Conservation (phyloP, 108 stramenopile species). For the Fragilaria crotonensis region DNA sequence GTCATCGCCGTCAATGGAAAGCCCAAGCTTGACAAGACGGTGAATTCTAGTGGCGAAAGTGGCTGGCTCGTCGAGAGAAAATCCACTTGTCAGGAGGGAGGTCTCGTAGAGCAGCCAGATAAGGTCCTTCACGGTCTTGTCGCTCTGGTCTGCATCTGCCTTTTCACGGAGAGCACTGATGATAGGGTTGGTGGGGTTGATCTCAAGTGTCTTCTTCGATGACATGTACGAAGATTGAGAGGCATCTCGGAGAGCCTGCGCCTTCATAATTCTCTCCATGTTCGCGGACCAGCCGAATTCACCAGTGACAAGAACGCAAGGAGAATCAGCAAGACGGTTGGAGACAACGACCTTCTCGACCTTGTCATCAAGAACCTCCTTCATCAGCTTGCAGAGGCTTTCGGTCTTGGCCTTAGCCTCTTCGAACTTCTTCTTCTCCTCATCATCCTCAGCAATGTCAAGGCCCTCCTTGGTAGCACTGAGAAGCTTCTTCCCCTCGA, state of each 20-base stretch:
- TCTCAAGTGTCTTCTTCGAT: conserved; percentile 99
- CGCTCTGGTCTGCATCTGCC: conserved; percentile 96
- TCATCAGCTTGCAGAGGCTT: conserved; percentile 99
- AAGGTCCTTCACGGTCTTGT: conserved; percentile 99
- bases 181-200: conserved; percentile 99
- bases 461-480: conserved; percentile 99
- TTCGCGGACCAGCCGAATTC: conserved; percentile 99
- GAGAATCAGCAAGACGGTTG: conserved; percentile 97
- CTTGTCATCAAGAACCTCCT: conserved; percentile 99
- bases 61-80: conserved; percentile 98
- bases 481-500: conserved; percentile 99
- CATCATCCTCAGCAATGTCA: conserved; percentile 89
- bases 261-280: conserved; percentile 99
- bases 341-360: conserved; percentile 99
- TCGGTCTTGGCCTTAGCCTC: conserved; percentile 98
- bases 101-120: conserved; percentile 99
- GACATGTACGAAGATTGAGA: conserved; percentile 98
- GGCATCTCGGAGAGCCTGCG: conserved; percentile 99
- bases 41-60: conserved; percentile 99
- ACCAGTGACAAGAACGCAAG: conserved; percentile 98
- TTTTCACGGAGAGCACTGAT: conserved; percentile 97
- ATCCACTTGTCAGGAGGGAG: conserved; percentile 96
- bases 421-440: conserved; percentile 97
- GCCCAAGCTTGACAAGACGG: conserved; percentile 98
- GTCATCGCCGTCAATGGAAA: conserved; percentile 98